Conservation (phyloP, 306 rosid genomes). For the Fragaria vesca region DNA sequence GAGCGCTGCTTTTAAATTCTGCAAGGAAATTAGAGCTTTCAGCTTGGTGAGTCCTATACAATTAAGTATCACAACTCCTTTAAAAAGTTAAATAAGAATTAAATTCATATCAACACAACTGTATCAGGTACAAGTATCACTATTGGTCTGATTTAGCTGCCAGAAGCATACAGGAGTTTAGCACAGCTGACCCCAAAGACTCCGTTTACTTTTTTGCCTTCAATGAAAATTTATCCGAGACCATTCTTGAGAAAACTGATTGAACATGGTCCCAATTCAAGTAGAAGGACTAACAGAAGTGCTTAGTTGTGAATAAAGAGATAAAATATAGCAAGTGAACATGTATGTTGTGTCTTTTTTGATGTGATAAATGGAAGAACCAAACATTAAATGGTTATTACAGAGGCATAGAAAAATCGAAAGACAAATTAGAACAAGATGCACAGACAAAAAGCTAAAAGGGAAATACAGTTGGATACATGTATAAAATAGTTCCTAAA, state of each 20-base stretch:
- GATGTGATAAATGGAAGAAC: not conserved
- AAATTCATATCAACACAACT: not conserved
- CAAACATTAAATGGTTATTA: not conserved
- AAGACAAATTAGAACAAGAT: not conserved
- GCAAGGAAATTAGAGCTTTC: conserved; percentile 33
- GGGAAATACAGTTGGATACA: not conserved
- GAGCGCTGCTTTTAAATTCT: conserved; percentile 59
- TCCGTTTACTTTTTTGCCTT: not conserved
- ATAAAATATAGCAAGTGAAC: not conserved
- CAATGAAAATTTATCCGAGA: not conserved
- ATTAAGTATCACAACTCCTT: not conserved
- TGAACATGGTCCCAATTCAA: not conserved
- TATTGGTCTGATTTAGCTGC: not conserved
- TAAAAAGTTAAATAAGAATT: not conserved
- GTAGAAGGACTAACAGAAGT: not conserved
- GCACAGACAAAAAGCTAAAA: not conserved
- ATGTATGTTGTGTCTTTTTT: not conserved
- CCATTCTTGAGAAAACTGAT: not conserved
- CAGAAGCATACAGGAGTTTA: not conserved
- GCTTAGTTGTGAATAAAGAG: not conserved
- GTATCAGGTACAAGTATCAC: not conserved
- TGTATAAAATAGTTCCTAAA: not conserved
- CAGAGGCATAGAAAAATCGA: not conserved
- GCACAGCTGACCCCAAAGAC: not conserved
- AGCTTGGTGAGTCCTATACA: not conserved